These are phyloP conservation scores for Wickerhamomyces chambardii DNA, from an alignment of 805 yeast species.

Conservation along the genomic window DNA sequence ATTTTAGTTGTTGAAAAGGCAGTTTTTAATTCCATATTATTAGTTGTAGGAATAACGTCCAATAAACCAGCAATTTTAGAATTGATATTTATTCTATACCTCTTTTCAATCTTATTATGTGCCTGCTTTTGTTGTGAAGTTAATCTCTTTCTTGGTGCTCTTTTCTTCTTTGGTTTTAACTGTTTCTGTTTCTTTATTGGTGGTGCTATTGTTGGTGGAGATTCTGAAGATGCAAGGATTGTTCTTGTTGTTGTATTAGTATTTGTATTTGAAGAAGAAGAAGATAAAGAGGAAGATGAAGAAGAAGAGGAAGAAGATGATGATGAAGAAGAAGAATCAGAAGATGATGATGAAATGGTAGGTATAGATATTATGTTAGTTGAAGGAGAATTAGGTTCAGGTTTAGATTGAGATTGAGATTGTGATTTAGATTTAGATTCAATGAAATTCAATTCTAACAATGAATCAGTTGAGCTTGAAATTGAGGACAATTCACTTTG, in stretches of 20 bases:
- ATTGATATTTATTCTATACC: slow-evolving; percentile 63
- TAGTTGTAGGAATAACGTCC: slow-evolving; percentile 48
- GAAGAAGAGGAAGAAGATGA: no score
- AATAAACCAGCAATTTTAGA: slow-evolving; percentile 63
- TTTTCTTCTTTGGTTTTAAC: slow-evolving; percentile 27
- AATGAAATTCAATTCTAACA: slow-evolving; percentile 8
- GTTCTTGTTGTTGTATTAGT: not conserved
- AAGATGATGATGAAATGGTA: no score
- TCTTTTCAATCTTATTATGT: slow-evolving; percentile 65
- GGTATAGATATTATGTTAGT: no score
- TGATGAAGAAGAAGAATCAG: no score
- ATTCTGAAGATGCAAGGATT: not conserved
- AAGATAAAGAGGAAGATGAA: no score
- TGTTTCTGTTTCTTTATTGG: slow-evolving; percentile 2
- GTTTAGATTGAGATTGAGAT: no score
- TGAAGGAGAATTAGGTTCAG: no score
- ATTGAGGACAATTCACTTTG: no score
- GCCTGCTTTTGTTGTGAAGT: slow-evolving; percentile 58
- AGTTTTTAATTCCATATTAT: slow-evolving; percentile 33
- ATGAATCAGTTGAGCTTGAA: not conserved
- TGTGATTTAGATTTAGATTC: not conserved
- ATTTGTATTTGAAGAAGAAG: no score
- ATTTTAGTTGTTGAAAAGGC: slow-evolving; percentile 38
- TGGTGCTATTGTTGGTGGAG: slow-evolving; percentile 4
- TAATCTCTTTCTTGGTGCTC: slow-evolving; percentile 45